Evolutionary conservation across 148 eudicot species (phyloP), one percentile per base, ranked within the genome.

Genomic region (Heliamphora exappendiculata): DNA sequence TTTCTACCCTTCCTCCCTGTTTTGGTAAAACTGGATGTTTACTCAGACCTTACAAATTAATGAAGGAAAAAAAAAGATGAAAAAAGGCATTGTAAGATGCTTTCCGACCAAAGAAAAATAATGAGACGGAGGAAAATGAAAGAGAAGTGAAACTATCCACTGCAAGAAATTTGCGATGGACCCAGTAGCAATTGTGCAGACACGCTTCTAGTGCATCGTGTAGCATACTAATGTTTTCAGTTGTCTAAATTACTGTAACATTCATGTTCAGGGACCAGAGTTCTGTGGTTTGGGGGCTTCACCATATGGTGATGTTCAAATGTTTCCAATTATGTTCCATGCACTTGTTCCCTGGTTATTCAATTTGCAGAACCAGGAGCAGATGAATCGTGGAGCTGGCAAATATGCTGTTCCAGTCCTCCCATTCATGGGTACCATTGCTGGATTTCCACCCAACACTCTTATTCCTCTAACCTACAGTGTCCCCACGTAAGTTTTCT

Each of bases 381-480:
- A 87, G 79, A 71, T 80, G 76, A 87, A 88, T 68, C 91, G 82
- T 76, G 98, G 99, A 76, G 89, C 94, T 5, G 99, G 99, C 60
- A 80, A 93, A 78, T 96, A 96, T 89, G 97, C 98, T 71, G 94
- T 96, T 62, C 94, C 97, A 0, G 86, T 83, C 67, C 72, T 78
- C 82, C 97, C 98, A 0, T 84, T 68, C 42, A 80, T 77, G 85
- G 97, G 92, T 69, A 84, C 84, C 3, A 44, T 84, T 76, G 80
- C 89, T 75, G 98, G 93, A 70, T 79, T 85, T 85, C 88, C 95
- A 70, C 79, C 90, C 51, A 88, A 88, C 81, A 79, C 90, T 79
- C 94, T 96, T 39, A 89, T 96, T 74, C 99, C 99, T 78, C 89
- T 96, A 41, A 96, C 94, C 70, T 96, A 96, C 86, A 89, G 81